phyloP scores from a whole-genome alignment of 2,329 filamentous ascomycete species.

The Fusarium tanahbumbuense region DNA sequence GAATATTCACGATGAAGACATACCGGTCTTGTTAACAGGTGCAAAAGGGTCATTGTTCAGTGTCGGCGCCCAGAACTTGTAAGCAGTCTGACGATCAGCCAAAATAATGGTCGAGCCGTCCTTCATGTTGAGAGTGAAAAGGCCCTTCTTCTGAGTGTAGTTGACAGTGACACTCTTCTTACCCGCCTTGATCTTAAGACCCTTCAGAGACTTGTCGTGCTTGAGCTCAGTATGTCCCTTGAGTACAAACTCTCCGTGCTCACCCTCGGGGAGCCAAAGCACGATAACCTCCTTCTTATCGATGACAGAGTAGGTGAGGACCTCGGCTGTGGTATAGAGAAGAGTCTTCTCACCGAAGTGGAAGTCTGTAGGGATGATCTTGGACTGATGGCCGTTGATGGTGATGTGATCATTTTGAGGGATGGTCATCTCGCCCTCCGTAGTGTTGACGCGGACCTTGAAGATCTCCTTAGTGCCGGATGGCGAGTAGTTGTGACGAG shows the following conservation, averaged over 20 bases:
- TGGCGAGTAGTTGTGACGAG: conserved; percentile 65
- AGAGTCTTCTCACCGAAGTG: conserved; percentile 62
- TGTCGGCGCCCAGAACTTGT: conserved; percentile 67
- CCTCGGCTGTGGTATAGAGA: conserved; percentile 67
- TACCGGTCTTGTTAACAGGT: conserved; percentile 58
- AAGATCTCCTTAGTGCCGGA: conserved; percentile 64
- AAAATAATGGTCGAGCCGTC: conserved; percentile 63
- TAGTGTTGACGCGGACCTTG: conserved; percentile 66
- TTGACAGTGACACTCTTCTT: conserved; percentile 56
- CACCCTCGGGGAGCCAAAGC: conserved; percentile 65
- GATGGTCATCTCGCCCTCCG: conserved; percentile 64
- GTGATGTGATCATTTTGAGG: conserved; percentile 63
- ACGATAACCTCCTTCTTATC: conserved; percentile 61
- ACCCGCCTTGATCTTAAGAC: conserved; percentile 55
- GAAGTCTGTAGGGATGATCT: conserved; percentile 72
- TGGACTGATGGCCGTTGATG: conserved; percentile 70
- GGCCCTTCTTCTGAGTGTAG: conserved; percentile 62
- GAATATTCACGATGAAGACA: background rate
- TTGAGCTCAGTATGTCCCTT: conserved; percentile 47
- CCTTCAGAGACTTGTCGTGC: conserved; percentile 49
- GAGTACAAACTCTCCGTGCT: conserved; percentile 65
- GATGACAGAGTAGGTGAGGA: conserved; percentile 63
- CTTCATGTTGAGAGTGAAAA: conserved; percentile 59
- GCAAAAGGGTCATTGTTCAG: conserved; percentile 60
- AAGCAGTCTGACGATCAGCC: conserved; percentile 65